These are phyloP conservation scores for Ceratopteris richardii DNA, from an alignment of 75 land plant species.

Conservation along the genomic window DNA sequence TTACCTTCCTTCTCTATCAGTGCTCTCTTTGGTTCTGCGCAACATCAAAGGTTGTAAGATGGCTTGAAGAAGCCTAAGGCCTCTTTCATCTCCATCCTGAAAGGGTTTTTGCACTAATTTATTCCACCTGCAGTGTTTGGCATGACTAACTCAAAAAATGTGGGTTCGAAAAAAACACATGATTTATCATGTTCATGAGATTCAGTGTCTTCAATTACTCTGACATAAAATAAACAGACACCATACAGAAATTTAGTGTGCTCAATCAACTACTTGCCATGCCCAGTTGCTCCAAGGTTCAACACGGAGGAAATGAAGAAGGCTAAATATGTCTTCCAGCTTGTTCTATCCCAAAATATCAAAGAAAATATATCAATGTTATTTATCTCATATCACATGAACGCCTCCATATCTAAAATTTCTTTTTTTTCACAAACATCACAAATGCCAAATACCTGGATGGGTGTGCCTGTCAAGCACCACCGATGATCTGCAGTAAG, in stretches of 20 bases:
- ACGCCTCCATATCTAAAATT: too few relatives aligned
- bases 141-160: constrained; percentile 2
- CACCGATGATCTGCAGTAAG: constrained; percentile 65
- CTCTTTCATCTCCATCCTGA: constrained; percentile 76
- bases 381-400: too few relatives aligned
- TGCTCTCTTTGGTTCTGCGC: constrained; percentile 78
- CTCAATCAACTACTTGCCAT: constrained; percentile 33
- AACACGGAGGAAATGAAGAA: constrained; percentile 69
- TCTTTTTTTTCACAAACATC: too few relatives aligned
- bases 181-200: neutral
- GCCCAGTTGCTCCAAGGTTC: constrained; percentile 92
- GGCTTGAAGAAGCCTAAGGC: constrained; percentile 64
- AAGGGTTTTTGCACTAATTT: constrained; percentile 79
- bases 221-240: neutral
- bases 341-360: constrained; percentile 56
- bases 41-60: constrained; percentile 77
- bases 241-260: constrained; percentile 3
- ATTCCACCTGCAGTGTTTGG: constrained; percentile 71
- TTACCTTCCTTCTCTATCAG: constrained; percentile 77
- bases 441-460: constrained; percentile 53
- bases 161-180: neutral
- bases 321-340: constrained; percentile 78
- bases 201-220: neutral
- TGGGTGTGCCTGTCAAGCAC: constrained; percentile 92
- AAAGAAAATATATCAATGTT: constrained; percentile 4